These are phyloP conservation scores for Ephemerocybe angulata DNA, from an alignment of 768 basidiomycete genomes.

Conservation along the genomic window DNA sequence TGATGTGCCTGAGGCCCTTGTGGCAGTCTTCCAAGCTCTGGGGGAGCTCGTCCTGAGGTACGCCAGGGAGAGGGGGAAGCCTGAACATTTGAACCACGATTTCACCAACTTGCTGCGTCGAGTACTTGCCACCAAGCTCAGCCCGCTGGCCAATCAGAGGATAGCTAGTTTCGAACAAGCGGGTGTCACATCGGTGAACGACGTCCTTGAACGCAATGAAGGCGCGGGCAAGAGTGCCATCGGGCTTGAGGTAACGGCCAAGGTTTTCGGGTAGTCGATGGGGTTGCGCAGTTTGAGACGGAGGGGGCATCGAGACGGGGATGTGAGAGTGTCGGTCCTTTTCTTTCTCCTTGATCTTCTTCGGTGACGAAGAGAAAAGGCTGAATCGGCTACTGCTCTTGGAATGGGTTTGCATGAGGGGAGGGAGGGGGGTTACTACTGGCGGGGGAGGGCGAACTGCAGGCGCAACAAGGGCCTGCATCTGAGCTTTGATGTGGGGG, in stretches of 20 bases:
- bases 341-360: slow-evolving; percentile 54
- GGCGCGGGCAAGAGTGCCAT: slow-evolving; percentile 84
- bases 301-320: slow-evolving; percentile 32
- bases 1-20: slow-evolving; percentile 81
- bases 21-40: slow-evolving; percentile 92
- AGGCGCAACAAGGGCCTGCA: slow-evolving; percentile 50
- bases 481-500: slow-evolving; percentile 77
- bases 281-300: slow-evolving; percentile 31
- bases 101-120: slow-evolving; percentile 76
- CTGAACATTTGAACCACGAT: slow-evolving; percentile 88
- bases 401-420: slow-evolving; percentile 46
- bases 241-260: slow-evolving; percentile 76
- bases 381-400: slow-evolving; percentile 63
- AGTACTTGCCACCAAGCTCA: slow-evolving; percentile 53
- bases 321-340: slow-evolving; percentile 31
- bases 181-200: slow-evolving; percentile 76
- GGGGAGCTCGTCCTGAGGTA: slow-evolving; percentile 73
- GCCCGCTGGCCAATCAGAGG: slow-evolving; percentile 75
- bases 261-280: slow-evolving; percentile 67
- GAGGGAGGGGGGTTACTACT: slow-evolving; percentile 26
- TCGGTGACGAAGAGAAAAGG: slow-evolving; percentile 75
- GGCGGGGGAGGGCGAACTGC: slow-evolving; percentile 39
- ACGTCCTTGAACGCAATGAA: slow-evolving; percentile 90
- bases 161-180: slow-evolving; percentile 77
- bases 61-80: slow-evolving; percentile 82